These are phyloP conservation scores for Zoysia japonica DNA, from an alignment of 176 grass and related monocot genomes.

Conservation along the genomic window DNA sequence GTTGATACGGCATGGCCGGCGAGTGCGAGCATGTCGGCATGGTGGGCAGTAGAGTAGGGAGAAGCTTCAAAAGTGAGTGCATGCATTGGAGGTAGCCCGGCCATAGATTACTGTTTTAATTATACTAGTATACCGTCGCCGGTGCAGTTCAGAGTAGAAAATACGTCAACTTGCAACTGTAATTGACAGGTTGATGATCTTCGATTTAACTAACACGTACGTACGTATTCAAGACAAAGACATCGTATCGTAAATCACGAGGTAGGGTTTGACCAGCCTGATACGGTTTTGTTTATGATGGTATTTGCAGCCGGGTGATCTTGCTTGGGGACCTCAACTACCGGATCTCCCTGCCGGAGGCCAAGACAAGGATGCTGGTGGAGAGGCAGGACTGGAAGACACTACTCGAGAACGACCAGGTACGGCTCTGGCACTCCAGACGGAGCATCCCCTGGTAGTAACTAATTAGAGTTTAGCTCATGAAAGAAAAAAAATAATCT, in stretches of 20 bases:
- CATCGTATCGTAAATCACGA: neutral
- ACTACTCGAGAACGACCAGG: conserved; percentile 74
- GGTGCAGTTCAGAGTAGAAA: neutral
- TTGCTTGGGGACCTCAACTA: conserved; percentile 82
- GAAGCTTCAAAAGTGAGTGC: neutral
- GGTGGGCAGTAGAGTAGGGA: neutral
- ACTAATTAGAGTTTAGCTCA: no score
- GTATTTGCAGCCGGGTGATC: conserved; percentile 59
- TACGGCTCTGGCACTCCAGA: neutral
- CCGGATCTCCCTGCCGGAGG: conserved; percentile 75
- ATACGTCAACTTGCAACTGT: conserved; percentile 2
- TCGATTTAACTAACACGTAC: conserved; percentile 2
- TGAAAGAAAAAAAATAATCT: no score
- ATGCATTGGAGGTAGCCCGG: neutral
- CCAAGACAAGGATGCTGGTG: conserved; percentile 56
- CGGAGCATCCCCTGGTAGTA: no score
- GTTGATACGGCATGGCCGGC: neutral
- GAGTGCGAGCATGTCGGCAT: neutral
- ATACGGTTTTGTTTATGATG: neutral
- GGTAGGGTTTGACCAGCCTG: conserved; percentile 2
- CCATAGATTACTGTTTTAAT: neutral
- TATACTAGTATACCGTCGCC: neutral
- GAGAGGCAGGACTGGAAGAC: conserved; percentile 69
- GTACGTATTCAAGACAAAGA: conserved; percentile 8
- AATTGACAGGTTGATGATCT: neutral